These are phyloP conservation scores for Phytophthora cajani DNA, from an alignment of 352 stramenopile species.

Conservation along the genomic window DNA sequence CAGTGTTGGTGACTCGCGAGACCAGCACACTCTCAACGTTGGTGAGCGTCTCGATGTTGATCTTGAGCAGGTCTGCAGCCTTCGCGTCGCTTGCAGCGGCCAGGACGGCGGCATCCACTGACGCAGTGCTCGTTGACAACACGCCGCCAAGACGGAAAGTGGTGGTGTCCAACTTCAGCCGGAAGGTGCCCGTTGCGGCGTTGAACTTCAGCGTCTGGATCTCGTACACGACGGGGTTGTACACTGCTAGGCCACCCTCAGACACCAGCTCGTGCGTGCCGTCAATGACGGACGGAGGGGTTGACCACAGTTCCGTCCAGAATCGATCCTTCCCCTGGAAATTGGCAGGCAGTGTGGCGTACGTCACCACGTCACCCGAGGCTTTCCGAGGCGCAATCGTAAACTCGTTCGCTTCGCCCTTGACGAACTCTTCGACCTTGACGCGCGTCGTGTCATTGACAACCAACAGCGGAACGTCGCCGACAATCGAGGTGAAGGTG, in stretches of 20 bases:
- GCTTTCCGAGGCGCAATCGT: constrained; percentile 94
- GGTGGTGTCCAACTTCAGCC: constrained; percentile 81
- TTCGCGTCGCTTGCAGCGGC: constrained; percentile 46
- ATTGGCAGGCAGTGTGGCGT: constrained; percentile 71
- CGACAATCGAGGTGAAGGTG: constrained; percentile 87
- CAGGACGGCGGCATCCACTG: constrained; percentile 54
- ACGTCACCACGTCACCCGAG: constrained; percentile 90
- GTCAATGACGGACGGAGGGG: constrained; percentile 76
- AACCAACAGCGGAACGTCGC: constrained; percentile 80
- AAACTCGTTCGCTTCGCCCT: constrained; percentile 96
- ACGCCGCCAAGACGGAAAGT: constrained; percentile 54
- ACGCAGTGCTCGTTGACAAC: constrained; percentile 46
- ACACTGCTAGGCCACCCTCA: constrained; percentile 91
- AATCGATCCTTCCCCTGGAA: constrained; percentile 95
- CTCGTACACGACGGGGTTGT: constrained; percentile 92
- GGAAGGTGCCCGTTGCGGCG: constrained; percentile 64
- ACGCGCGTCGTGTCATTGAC: constrained; percentile 51
- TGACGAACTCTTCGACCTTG: constrained; percentile 90
- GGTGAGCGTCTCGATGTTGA: constrained; percentile 75
- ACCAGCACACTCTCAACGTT: constrained; percentile 90
- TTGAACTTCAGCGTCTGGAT: constrained; percentile 89
- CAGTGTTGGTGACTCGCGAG: constrained; percentile 49
- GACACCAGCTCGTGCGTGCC: constrained; percentile 92
- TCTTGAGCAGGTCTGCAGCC: constrained; percentile 81
- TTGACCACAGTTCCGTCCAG: constrained; percentile 96